Conservation (phyloP, 2,329 filamentous ascomycete species). For the Colletotrichum ledebouriae region DNA sequence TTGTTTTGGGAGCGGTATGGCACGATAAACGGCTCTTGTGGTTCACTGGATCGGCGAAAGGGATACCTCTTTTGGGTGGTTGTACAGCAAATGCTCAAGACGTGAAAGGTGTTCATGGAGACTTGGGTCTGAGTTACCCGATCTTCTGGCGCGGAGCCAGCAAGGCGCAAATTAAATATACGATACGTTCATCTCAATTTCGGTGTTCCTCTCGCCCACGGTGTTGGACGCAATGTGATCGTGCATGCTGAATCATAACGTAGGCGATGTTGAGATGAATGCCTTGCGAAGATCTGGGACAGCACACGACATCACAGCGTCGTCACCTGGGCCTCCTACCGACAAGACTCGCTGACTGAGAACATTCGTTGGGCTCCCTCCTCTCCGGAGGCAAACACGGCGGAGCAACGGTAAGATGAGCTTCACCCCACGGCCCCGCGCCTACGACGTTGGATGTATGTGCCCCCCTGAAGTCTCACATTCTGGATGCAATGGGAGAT, state of each 20-base stretch:
- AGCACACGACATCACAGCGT: neutral
- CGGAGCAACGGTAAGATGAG: neutral
- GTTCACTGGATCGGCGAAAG: constrained; percentile 33
- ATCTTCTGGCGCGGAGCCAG: constrained; percentile 42
- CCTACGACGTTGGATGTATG: constrained; percentile 6
- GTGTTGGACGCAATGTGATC: neutral
- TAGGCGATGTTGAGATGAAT: neutral
- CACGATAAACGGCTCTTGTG: constrained; percentile 41
- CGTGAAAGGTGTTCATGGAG: constrained; percentile 40
- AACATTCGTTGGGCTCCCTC: neutral
- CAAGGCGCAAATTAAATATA: constrained; percentile 54
- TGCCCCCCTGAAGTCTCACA: constrained; percentile 9
- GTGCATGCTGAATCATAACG: constrained; percentile 4
- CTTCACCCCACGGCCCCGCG: constrained; percentile 20
- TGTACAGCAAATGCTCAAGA: constrained; percentile 44
- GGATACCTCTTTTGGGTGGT: constrained; percentile 39
- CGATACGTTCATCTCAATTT: constrained; percentile 46
- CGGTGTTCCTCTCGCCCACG: neutral
- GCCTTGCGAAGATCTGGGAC: neutral
- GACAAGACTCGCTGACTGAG: neutral
- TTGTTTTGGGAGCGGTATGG: constrained; percentile 41
- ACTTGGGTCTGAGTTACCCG: constrained; percentile 10
- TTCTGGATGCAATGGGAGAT: constrained; percentile 10
- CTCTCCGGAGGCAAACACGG: neutral
- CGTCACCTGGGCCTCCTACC: too few relatives aligned